These are phyloP conservation scores for Acanthamoeba sp. DNA, from an alignment of 208 protist species.

Conservation along the genomic window DNA sequence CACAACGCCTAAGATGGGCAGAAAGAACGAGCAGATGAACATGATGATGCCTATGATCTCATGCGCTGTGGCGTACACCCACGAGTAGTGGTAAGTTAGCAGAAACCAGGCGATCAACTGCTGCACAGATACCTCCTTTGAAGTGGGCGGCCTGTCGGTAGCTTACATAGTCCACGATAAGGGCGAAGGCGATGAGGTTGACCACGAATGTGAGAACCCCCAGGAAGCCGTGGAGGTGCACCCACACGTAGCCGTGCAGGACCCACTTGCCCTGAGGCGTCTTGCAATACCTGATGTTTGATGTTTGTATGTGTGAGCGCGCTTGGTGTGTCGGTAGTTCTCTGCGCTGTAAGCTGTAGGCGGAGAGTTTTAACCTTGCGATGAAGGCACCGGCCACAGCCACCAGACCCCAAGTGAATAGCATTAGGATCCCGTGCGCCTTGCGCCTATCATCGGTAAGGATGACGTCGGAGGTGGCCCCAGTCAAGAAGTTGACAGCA, in stretches of 20 bases:
- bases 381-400: slow-evolving; percentile 40
- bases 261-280: slow-evolving; percentile 48
- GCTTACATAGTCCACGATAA: slow-evolving; percentile 7
- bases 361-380: not conserved
- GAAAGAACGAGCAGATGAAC: slow-evolving; percentile 53
- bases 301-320: too few species aligned
- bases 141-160: not conserved
- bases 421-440: slow-evolving; percentile 59
- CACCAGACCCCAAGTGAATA: slow-evolving; percentile 38
- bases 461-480: not conserved
- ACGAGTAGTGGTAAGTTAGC: too few species aligned
- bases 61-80: not conserved
- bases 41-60: slow-evolving; percentile 49
- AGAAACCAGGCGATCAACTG: not conserved
- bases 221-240: slow-evolving; percentile 35
- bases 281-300: not conserved
- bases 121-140: not conserved
- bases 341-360: too few species aligned
- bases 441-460: slow-evolving; percentile 6
- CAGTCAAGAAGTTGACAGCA: slow-evolving; percentile 7
- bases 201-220: slow-evolving; percentile 1
- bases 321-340: too few species aligned
- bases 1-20: not conserved
- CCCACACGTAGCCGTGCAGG: slow-evolving; percentile 50
- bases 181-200: slow-evolving; percentile 54